Evolutionary conservation across 1,139 yeast species (phyloP).

Genomic region (Scheffersomyces illinoinensis): DNA sequence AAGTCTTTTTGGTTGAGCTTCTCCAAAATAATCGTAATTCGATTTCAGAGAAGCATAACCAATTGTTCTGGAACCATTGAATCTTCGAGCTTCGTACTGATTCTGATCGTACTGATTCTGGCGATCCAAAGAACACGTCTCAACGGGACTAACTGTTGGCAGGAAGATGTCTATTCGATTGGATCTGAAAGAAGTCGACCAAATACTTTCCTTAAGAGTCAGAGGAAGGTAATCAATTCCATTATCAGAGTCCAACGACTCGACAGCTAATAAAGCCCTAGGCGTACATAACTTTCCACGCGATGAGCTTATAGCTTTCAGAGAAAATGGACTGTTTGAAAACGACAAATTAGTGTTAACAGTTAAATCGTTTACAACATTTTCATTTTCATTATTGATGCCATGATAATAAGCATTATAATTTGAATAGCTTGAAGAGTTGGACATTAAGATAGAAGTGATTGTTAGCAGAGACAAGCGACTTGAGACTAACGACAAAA

Average conservation of each 20-base stretch:
- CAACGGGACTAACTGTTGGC: background rate
- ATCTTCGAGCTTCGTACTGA: background rate
- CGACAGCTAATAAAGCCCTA: constrained; percentile 21
- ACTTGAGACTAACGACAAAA: background rate
- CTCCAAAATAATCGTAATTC: background rate
- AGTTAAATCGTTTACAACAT: background rate
- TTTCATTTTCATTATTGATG: background rate
- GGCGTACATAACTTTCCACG: constrained; percentile 14
- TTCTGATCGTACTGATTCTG: background rate
- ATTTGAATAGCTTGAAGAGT: background rate
- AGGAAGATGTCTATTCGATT: background rate
- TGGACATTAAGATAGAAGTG: background rate
- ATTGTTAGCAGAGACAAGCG: background rate
- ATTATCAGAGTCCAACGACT: constrained; percentile 10
- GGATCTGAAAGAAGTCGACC: constrained; percentile 19
- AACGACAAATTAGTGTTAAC: background rate
- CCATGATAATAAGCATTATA: background rate
- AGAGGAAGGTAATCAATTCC: constrained; percentile 7
- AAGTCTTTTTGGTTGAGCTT: background rate
- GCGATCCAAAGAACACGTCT: background rate
- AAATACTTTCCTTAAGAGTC: constrained; percentile 19
- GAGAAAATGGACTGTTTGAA: background rate
- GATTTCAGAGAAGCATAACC: background rate
- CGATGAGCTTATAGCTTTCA: background rate
- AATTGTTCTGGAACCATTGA: background rate